phyloP scores from a whole-genome alignment of 1,139 yeast genomes.

The Saccharomycopsis hybrid region DNA sequence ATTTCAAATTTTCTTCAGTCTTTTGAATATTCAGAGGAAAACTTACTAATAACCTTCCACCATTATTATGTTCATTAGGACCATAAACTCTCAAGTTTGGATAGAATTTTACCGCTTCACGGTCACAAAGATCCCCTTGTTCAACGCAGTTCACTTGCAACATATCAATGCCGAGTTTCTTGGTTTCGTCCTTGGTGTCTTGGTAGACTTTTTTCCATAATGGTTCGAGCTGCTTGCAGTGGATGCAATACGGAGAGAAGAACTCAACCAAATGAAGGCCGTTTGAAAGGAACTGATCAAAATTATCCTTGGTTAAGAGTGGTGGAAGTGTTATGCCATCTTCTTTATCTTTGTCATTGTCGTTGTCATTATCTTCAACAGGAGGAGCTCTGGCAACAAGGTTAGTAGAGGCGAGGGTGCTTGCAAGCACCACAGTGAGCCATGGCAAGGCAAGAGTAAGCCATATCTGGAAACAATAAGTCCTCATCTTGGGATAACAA shows the following conservation, averaged over 20 bases:
- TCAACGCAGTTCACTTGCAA: slow-evolving; percentile 68
- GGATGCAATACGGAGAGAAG: slow-evolving; percentile 65
- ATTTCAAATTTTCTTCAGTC: slow-evolving; percentile 42
- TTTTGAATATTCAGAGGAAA: slow-evolving; percentile 42
- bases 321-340: slow-evolving; percentile 15
- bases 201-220: slow-evolving; percentile 54
- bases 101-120: slow-evolving; percentile 49
- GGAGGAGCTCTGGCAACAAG: neutral
- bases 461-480: too few species aligned
- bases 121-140: slow-evolving; percentile 63
- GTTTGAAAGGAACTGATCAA: slow-evolving; percentile 38
- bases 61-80: slow-evolving; percentile 39
- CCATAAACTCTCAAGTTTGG: slow-evolving; percentile 60
- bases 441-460: too few species aligned
- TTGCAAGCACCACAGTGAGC: neutral
- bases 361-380: neutral
- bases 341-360: too few species aligned
- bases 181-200: slow-evolving; percentile 37
- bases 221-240: slow-evolving; percentile 61
- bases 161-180: slow-evolving; percentile 44
- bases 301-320: slow-evolving; percentile 30
- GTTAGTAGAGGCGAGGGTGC: neutral
- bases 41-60: slow-evolving; percentile 33
- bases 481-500: too few species aligned
- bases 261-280: slow-evolving; percentile 58